These are phyloP conservation scores for Escovopsis weberi DNA, from an alignment of 2,329 filamentous ascomycete genomes.

Conservation along the genomic window DNA sequence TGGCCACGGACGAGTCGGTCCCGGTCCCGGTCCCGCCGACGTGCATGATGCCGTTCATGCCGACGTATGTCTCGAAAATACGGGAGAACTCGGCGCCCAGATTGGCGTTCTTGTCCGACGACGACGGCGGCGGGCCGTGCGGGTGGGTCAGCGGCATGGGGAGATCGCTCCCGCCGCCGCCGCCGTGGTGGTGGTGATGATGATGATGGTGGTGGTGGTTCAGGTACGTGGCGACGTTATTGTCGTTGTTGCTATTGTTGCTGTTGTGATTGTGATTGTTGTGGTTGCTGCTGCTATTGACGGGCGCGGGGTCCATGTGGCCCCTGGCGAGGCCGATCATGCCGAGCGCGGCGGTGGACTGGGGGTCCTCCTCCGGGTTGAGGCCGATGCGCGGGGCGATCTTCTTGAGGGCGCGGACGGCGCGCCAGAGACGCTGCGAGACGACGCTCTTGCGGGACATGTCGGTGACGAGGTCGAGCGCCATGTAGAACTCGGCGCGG, in stretches of 20 bases:
- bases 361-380: constrained; percentile 30
- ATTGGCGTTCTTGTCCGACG: constrained; percentile 27
- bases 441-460: constrained; percentile 58
- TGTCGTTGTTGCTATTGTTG: too few relatives aligned
- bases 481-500: constrained; percentile 66
- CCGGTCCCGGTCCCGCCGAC: constrained; percentile 13
- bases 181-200: not conserved
- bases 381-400: constrained; percentile 57
- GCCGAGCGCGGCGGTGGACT: constrained; percentile 36
- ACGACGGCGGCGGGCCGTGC: constrained; percentile 4
- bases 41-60: constrained; percentile 21
- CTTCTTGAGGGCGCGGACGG: constrained; percentile 54
- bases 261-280: too few relatives aligned
- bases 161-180: constrained; percentile 1
- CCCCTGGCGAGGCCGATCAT: constrained; percentile 39
- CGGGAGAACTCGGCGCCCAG: constrained; percentile 41
- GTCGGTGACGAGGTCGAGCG: constrained; percentile 58
- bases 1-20: constrained; percentile 11
- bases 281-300: not conserved
- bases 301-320: constrained; percentile 14
- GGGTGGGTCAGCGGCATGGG: constrained; percentile 14
- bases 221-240: too few relatives aligned
- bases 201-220: too few relatives aligned
- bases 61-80: constrained; percentile 26
- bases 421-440: constrained; percentile 59